These are phyloP conservation scores for Talaromyces sp. DNA, from an alignment of 2,329 filamentous ascomycete genomes.

Conservation along the genomic window DNA sequence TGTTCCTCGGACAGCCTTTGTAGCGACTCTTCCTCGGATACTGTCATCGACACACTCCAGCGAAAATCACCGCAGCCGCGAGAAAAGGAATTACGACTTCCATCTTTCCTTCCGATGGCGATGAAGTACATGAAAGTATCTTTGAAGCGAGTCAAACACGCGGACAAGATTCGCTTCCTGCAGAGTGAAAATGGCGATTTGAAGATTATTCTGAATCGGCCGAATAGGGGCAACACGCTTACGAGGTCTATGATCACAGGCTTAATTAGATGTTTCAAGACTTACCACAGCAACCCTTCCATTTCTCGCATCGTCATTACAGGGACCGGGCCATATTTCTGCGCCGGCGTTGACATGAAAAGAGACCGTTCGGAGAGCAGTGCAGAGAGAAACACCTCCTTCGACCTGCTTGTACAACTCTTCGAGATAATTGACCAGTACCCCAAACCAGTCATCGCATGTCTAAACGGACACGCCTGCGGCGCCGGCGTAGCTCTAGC, in stretches of 20 bases:
- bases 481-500: slow-evolving; percentile 48
- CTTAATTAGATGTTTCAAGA: slow-evolving; percentile 32
- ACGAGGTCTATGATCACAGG: slow-evolving; percentile 39
- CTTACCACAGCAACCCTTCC: slow-evolving; percentile 26
- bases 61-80: background rate
- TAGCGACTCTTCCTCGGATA: slow-evolving; percentile 14
- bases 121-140: slow-evolving; percentile 9
- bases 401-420: slow-evolving; percentile 27
- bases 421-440: slow-evolving; percentile 42
- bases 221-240: slow-evolving; percentile 42
- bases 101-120: slow-evolving; percentile 4
- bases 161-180: slow-evolving; percentile 30
- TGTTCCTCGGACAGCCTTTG: slow-evolving; percentile 64
- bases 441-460: slow-evolving; percentile 45
- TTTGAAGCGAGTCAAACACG: background rate
- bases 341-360: slow-evolving; percentile 42
- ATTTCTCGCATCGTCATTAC: slow-evolving; percentile 41
- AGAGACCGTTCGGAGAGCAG: slow-evolving; percentile 2
- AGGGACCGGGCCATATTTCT: slow-evolving; percentile 42
- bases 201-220: slow-evolving; percentile 36
- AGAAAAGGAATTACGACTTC: background rate
- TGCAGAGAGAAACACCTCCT: slow-evolving; percentile 22
- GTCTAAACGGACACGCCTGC: slow-evolving; percentile 45
- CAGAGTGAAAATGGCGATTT: slow-evolving; percentile 32
- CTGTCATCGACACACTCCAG: background rate